Percentiles rank a stretch among this genome's conserved stretches.
Conservation (phyloP, 2,329 filamentous ascomycete species). For the Clarireedia paspali region DNA sequence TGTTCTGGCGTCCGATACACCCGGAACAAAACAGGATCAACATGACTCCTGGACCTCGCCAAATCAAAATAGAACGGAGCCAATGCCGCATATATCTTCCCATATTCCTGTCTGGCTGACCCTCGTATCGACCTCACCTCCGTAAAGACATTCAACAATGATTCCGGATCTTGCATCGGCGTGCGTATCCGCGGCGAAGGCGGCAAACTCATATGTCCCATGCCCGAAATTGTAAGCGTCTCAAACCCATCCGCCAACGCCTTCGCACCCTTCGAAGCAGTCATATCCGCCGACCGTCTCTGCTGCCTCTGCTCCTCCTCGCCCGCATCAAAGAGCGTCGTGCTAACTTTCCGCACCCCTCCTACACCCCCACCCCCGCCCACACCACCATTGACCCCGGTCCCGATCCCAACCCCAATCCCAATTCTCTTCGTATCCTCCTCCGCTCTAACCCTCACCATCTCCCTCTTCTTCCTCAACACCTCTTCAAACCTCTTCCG, state of each 20-base stretch:
- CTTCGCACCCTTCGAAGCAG: constrained; percentile 17
- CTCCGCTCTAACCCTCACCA: constrained; percentile 35
- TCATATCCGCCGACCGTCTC: constrained; percentile 30
- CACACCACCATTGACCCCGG: constrained; percentile 11
- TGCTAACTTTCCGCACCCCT: constrained; percentile 34
- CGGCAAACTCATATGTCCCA: constrained; percentile 30
- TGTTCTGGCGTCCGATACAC: constrained; percentile 82
- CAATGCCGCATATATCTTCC: constrained; percentile 79
- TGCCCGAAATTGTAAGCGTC: constrained; percentile 51
- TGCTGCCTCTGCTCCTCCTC: constrained; percentile 55
- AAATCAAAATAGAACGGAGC: constrained; percentile 87
- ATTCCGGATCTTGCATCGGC: constrained; percentile 50
- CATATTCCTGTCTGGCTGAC: constrained; percentile 81
- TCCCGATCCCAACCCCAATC: constrained; percentile 20
- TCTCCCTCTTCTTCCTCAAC: constrained; percentile 53
- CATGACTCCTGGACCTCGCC: constrained; percentile 60
- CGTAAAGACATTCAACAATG: constrained; percentile 62
- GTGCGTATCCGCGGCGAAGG: constrained; percentile 23
- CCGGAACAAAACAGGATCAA: constrained; percentile 77
- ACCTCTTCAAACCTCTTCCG: constrained; percentile 71
- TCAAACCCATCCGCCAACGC: constrained; percentile 69
- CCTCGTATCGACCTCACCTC: constrained; percentile 73
- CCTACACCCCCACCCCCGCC: background rate
- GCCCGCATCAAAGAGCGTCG: constrained; percentile 68
- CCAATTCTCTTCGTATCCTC: constrained; percentile 29